A percentile compares a stretch with the other conserved stretches of the same genome.
Evolutionary conservation across 805 yeast species (phyloP).

Genomic region (Nakazawaea ambrosiae): DNA sequence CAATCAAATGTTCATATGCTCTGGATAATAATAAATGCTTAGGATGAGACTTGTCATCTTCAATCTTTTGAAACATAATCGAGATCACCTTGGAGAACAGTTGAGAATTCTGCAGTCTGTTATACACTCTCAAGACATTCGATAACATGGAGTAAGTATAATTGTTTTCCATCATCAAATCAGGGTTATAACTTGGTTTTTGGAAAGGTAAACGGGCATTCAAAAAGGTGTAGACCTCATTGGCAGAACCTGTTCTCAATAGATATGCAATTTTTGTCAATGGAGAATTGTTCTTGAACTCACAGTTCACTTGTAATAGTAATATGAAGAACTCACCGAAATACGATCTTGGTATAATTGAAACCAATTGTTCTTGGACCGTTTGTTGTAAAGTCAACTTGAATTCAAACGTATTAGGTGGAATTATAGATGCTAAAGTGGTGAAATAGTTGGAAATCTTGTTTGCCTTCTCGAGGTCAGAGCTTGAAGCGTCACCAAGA

Average conservation of each 20-base stretch:
- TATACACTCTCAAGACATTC: slow-evolving; percentile 1
- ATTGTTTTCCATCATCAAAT: slow-evolving; percentile 4
- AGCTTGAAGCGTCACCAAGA: not conserved
- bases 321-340: slow-evolving; percentile 4
- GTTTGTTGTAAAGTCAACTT: not conserved
- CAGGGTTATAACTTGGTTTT: slow-evolving; percentile 2
- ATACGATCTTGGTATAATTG: not conserved
- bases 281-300: not conserved
- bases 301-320: slow-evolving; percentile 2
- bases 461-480: not conserved
- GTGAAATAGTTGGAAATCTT: not conserved
- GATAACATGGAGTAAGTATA: slow-evolving; percentile 6
- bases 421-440: not conserved
- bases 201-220: slow-evolving; percentile 2
- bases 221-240: slow-evolving; percentile 4
- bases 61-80: slow-evolving; percentile 7
- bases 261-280: not conserved
- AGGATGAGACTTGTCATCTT: not conserved
- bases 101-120: not conserved
- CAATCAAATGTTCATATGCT: slow-evolving; percentile 8
- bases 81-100: slow-evolving; percentile 3
- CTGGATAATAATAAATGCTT: slow-evolving; percentile 1
- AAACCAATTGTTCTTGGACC: not conserved
- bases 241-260: slow-evolving; percentile 1
- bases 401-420: not conserved